phyloP scores from a whole-genome alignment of 257 asterid genomes.

The Solanum tarijense region DNA sequence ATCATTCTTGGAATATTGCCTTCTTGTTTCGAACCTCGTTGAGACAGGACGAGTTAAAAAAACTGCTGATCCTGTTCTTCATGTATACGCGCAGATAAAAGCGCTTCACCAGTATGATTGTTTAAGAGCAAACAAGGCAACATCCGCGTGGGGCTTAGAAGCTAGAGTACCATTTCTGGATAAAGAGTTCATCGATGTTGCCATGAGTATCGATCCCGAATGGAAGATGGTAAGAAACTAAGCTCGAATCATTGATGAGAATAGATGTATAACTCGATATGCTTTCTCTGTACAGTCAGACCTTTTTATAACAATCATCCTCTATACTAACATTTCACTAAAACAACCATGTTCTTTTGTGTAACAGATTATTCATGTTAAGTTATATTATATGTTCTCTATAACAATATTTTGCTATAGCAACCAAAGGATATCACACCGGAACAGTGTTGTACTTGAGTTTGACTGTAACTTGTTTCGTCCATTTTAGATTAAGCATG shows the following conservation, averaged over 20 bases:
- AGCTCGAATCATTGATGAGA: background rate
- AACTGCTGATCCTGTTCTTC: background rate
- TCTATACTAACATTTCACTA: background rate
- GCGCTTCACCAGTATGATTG: constrained; percentile 98
- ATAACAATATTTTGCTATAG: background rate
- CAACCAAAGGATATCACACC: background rate
- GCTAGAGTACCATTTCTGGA: constrained; percentile 92
- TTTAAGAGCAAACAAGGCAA: constrained; percentile 84
- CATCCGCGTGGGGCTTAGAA: constrained; percentile 98
- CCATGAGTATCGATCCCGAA: constrained; percentile 91
- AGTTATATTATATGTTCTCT: background rate
- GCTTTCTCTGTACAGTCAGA: background rate
- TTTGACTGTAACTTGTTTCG: background rate
- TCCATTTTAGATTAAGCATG: constrained; percentile 54
- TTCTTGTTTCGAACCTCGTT: background rate
- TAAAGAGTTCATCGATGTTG: constrained; percentile 75
- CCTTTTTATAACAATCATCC: background rate
- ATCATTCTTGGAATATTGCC: background rate
- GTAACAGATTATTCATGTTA: background rate
- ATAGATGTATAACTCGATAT: background rate
- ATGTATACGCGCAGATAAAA: constrained; percentile 44
- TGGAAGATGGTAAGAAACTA: constrained; percentile 58
- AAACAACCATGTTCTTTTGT: background rate
- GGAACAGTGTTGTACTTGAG: background rate
- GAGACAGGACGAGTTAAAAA: background rate